These are phyloP conservation scores for Nematocida major DNA, from an alignment of 371 early-diverging fungal genomes.

Conservation along the genomic window DNA sequence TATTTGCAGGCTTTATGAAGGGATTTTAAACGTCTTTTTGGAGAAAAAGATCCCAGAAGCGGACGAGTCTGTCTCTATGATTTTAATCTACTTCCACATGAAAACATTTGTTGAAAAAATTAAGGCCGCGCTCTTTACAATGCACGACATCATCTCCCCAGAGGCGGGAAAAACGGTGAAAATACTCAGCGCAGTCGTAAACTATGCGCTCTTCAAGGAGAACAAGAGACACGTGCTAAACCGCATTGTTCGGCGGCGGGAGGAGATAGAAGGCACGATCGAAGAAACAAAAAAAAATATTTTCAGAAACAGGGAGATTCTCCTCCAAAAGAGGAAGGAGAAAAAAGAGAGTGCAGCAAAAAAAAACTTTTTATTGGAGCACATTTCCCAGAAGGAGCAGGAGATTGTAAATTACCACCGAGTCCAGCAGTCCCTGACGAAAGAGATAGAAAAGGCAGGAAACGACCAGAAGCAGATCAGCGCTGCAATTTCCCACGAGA, in stretches of 20 bases:
- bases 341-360: neutral
- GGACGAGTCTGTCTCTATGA: slow-evolving; percentile 15
- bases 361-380: neutral
- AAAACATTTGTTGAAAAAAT: slow-evolving; percentile 30
- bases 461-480: neutral
- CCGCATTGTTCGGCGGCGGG: slow-evolving; percentile 24
- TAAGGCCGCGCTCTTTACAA: slow-evolving; percentile 21
- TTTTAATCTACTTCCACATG: slow-evolving; percentile 22
- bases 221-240: slow-evolving; percentile 36
- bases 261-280: slow-evolving; percentile 36
- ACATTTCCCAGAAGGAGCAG: slow-evolving; percentile 14
- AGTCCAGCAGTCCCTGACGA: slow-evolving; percentile 5
- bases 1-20: slow-evolving; percentile 42
- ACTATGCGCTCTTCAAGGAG: slow-evolving; percentile 43
- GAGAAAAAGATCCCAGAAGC: slow-evolving; percentile 40
- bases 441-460: slow-evolving; percentile 24
- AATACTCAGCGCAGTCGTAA: slow-evolving; percentile 40
- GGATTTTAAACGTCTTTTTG: slow-evolving; percentile 38
- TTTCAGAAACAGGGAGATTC: neutral
- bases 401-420: slow-evolving; percentile 48
- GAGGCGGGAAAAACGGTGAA: slow-evolving; percentile 18
- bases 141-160: slow-evolving; percentile 21
- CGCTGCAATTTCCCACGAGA: slow-evolving; percentile 16
- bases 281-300: slow-evolving; percentile 21
- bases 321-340: slow-evolving; percentile 18